Conservation (phyloP, 2,329 filamentous ascomycete genomes). For the Coniochaeta pulveracea region DNA sequence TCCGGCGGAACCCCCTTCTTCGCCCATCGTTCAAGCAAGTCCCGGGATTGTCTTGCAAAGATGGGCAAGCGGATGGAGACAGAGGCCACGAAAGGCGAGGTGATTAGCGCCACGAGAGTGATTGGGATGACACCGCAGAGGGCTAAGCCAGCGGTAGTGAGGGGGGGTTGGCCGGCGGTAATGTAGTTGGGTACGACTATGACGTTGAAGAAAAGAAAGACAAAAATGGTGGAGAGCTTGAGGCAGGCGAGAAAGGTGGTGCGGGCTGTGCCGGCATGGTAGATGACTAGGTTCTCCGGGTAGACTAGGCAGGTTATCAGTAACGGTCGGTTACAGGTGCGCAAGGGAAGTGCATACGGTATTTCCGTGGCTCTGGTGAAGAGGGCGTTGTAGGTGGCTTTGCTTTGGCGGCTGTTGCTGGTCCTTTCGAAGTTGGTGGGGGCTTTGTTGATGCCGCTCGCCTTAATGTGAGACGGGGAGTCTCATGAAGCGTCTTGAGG, state of each 20-base stretch:
- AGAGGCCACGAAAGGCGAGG: slow-evolving; percentile 60
- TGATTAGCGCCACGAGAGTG: slow-evolving; percentile 50
- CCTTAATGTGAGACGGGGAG: neutral
- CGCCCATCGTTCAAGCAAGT: slow-evolving; percentile 41
- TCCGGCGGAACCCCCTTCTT: slow-evolving; percentile 28
- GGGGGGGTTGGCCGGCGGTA: slow-evolving; percentile 24
- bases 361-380: neutral
- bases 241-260: slow-evolving; percentile 58
- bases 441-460: neutral
- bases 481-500: neutral
- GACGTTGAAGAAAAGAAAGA: slow-evolving; percentile 54
- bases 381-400: no score
- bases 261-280: slow-evolving; percentile 59
- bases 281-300: slow-evolving; percentile 55
- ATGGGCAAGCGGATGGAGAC: slow-evolving; percentile 59
- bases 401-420: neutral
- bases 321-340: neutral
- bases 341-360: neutral
- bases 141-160: neutral
- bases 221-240: slow-evolving; percentile 60
- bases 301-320: slow-evolving; percentile 25
- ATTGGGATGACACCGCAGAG: slow-evolving; percentile 53
- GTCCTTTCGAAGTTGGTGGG: neutral
- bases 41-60: slow-evolving; percentile 49
- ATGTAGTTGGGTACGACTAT: slow-evolving; percentile 50